phyloP scores from a whole-genome alignment of 768 basidiomycete genomes.

The Russula abietina region DNA sequence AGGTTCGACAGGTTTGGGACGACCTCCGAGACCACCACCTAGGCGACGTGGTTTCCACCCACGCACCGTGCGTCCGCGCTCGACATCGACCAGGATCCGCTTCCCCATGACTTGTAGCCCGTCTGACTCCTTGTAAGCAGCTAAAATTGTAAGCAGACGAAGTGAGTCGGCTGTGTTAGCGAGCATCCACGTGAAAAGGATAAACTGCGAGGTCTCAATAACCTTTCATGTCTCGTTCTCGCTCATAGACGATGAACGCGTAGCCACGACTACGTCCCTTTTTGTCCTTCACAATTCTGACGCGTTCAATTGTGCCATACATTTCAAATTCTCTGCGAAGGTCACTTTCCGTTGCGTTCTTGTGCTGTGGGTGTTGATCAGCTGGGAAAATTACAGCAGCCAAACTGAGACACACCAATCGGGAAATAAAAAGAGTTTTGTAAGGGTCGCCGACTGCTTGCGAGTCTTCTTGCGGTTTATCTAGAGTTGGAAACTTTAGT shows the following conservation, averaged over 20 bases:
- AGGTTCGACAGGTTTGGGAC: conserved; percentile 68
- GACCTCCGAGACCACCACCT: conserved; percentile 98
- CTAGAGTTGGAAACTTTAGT: conserved; percentile 36
- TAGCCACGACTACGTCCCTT: conserved; percentile 86
- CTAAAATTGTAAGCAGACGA: conserved; percentile 35
- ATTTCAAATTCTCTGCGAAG: conserved; percentile 92
- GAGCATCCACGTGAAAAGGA: conserved; percentile 21
- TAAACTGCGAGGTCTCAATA: conserved; percentile 24
- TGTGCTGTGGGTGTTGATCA: conserved; percentile 53
- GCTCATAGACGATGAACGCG: conserved; percentile 95
- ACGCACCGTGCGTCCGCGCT: conserved; percentile 94
- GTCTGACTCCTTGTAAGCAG: conserved; percentile 98
- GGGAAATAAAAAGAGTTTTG: conserved; percentile 95
- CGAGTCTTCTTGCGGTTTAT: conserved; percentile 87
- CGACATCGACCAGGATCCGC: conserved; percentile 94
- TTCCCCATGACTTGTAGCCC: conserved; percentile 95
- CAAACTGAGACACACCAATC: conserved; percentile 51
- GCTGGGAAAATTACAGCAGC: background rate
- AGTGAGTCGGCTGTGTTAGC: conserved; percentile 26
- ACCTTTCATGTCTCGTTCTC: conserved; percentile 99
- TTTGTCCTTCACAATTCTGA: conserved; percentile 88
- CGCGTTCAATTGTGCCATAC: conserved; percentile 90
- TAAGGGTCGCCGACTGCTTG: conserved; percentile 95
- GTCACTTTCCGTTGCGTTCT: conserved; percentile 86
- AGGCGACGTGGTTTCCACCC: conserved; percentile 97